Conservation (phyloP, 192 early-diverging fungal genomes). For the Coemansia sp. region DNA sequence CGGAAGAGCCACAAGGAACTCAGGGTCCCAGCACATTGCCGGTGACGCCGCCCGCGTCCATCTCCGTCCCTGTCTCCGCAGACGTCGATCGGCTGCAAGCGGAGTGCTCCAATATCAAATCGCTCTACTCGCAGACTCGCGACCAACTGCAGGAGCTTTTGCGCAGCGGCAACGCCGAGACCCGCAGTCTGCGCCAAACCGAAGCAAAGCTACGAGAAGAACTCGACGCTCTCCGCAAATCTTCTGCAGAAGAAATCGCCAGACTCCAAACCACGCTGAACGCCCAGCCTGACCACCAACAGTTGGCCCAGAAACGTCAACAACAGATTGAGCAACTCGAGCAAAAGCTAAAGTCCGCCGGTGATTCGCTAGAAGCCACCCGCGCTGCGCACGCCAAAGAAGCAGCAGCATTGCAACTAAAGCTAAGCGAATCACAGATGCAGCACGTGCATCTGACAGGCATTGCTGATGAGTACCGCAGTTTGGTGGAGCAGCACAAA, state of each 20-base stretch:
- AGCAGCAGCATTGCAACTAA: neutral
- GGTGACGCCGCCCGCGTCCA: neutral
- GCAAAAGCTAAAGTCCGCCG: neutral
- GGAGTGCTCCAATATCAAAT: constrained; percentile 45
- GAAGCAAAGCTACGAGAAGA: constrained; percentile 14
- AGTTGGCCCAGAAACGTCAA: constrained; percentile 10
- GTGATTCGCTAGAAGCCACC: constrained; percentile 5
- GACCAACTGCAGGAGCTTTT: constrained; percentile 52
- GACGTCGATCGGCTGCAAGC: constrained; percentile 33
- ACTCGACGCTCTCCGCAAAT: constrained; percentile 9
- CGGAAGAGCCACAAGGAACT: neutral
- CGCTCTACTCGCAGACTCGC: constrained; percentile 50
- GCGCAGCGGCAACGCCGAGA: constrained; percentile 22
- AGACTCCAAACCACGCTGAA: constrained; percentile 12
- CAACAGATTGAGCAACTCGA: constrained; percentile 14
- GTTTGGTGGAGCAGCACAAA: constrained; percentile 35
- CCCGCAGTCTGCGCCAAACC: constrained; percentile 9
- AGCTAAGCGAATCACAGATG: constrained; percentile 5
- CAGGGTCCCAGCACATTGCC: neutral
- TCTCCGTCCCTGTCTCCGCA: neutral
- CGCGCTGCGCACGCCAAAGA: constrained; percentile 7
- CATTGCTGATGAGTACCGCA: constrained; percentile 9
- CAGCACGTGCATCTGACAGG: constrained; percentile 10
- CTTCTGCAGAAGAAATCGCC: neutral
- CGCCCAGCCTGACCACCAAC: constrained; percentile 6